A percentile compares a stretch with the other conserved stretches of the same genome.
phyloP scores from a whole-genome alignment of 257 asterid genomes.

The Fraxinus quadrangulata region DNA sequence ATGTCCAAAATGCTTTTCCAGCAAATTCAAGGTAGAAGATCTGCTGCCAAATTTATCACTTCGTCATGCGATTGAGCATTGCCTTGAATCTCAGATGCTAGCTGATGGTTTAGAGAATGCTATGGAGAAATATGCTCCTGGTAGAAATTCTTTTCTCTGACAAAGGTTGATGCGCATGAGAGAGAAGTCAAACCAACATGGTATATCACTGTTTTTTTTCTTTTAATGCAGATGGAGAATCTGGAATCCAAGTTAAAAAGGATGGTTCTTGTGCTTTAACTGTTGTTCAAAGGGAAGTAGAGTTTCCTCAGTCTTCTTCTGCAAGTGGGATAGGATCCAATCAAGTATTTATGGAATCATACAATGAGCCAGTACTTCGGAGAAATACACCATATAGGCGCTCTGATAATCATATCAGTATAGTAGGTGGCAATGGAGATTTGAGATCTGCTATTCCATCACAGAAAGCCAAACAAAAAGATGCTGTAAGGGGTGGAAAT shows the following conservation, averaged over 20 bases:
- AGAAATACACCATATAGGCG: slow-evolving; percentile 31
- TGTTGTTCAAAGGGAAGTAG: slow-evolving; percentile 49
- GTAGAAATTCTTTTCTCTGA: slow-evolving; percentile 33
- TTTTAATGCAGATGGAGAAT: slow-evolving; percentile 78
- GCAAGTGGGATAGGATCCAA: slow-evolving; percentile 77
- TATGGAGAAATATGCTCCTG: slow-evolving; percentile 69
- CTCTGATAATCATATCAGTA: slow-evolving; percentile 19
- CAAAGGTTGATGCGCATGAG: slow-evolving; percentile 12
- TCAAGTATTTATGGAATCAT: slow-evolving; percentile 47
- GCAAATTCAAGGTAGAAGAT: slow-evolving; percentile 58
- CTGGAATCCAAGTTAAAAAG: slow-evolving; percentile 63
- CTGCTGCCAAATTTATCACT: slow-evolving; percentile 84
- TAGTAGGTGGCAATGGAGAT: slow-evolving; percentile 27
- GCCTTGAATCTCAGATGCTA: slow-evolving; percentile 63
- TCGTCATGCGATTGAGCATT: slow-evolving; percentile 71
- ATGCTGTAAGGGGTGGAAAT: slow-evolving; percentile 30
- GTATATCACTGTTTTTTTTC: slow-evolving; percentile 13
- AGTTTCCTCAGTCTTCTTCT: slow-evolving; percentile 68
- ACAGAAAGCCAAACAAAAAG: slow-evolving; percentile 33
- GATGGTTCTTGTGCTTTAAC: slow-evolving; percentile 57
- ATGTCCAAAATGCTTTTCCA: slow-evolving; percentile 88
- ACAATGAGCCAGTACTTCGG: slow-evolving; percentile 32
- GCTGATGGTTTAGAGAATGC: slow-evolving; percentile 47
- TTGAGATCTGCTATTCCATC: slow-evolving; percentile 29
- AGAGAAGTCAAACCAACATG: slow-evolving; percentile 1